Percentiles rank a stretch among this genome's conserved stretches.
Evolutionary conservation across 2,329 filamentous ascomycete species (phyloP).

Genomic region (Paecilomyces sp.): DNA sequence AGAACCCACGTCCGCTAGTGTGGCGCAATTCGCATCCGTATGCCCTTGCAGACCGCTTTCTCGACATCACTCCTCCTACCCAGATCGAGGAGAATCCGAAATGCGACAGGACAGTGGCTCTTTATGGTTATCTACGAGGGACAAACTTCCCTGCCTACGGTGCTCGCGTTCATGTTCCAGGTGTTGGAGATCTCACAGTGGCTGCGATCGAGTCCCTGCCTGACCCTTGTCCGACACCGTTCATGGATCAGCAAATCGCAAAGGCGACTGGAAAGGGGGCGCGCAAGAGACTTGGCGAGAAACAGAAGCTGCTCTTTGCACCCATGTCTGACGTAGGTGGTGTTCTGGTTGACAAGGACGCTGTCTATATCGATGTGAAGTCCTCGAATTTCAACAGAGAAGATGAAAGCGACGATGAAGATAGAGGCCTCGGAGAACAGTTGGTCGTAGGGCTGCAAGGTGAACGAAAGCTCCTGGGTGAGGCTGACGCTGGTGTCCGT

Average conservation of each 20-base stretch:
- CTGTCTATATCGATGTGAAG: slow-evolving; percentile 78
- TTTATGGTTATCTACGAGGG: slow-evolving; percentile 90
- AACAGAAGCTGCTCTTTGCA: slow-evolving; percentile 92
- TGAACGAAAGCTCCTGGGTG: slow-evolving; percentile 72
- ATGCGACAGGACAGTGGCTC: slow-evolving; percentile 81
- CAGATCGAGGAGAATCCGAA: slow-evolving; percentile 81
- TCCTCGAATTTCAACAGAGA: slow-evolving; percentile 63
- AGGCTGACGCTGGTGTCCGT: slow-evolving; percentile 73
- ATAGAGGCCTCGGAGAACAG: slow-evolving; percentile 90
- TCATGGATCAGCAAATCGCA: slow-evolving; percentile 77
- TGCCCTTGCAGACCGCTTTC: slow-evolving; percentile 83
- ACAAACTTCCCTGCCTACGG: slow-evolving; percentile 86
- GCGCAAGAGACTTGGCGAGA: slow-evolving; percentile 78
- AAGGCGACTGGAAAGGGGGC: slow-evolving; percentile 78
- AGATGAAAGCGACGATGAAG: slow-evolving; percentile 54
- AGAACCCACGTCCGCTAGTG: slow-evolving; percentile 90
- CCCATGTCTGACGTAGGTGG: slow-evolving; percentile 98
- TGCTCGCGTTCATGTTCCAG: slow-evolving; percentile 85
- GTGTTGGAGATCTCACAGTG: slow-evolving; percentile 81
- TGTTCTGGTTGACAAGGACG: slow-evolving; percentile 92
- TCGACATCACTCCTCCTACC: slow-evolving; percentile 90
- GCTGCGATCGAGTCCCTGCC: slow-evolving; percentile 78
- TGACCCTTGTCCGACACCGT: slow-evolving; percentile 91
- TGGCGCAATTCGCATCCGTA: slow-evolving; percentile 98
- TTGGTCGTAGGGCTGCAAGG: slow-evolving; percentile 85